Evolutionary conservation across 2,329 filamentous ascomycete species (phyloP), one percentile per base, ranked within the genome.

Genomic region (Cladophialophora carrionii): DNA sequence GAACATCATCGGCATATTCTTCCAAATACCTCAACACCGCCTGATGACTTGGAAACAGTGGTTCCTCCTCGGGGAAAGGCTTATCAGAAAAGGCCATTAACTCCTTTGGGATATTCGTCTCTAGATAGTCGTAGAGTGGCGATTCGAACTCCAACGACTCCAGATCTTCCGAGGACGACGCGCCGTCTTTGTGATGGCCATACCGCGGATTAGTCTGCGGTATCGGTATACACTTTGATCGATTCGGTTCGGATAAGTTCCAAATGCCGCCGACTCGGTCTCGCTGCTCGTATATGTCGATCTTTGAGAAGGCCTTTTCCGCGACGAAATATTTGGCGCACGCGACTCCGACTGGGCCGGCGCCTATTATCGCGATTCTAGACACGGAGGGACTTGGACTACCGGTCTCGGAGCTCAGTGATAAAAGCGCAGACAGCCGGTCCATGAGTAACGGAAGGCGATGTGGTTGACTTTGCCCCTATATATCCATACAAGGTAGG

Each of bases 271-370:
- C 94, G 6, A 90, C 85, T 55, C 86, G 83, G 52, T 83, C 80
- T 70, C 92, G 88, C 77, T 96, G 91, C 77, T 98, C 95, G 73
- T 90, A 96, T 46, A 97, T 77, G 65, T 88, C 85, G 65, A 98
- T 88, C 32, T 81, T 84, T 12, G 87, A 79, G 73, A 95, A 95
- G 1, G 75, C 81, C 73, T 82, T 89, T 72, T 90, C 92, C 0
- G 89, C 91, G 10, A 85, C 75, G 20, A 97, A 82, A 73, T 93
- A 93, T 70, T 92, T 95, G 60, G 91, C 91, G 26, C 89, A 87
- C 29, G 89, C 86, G 3, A 96, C 81, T 4, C 94, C 69, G 8
- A 69, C 62, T 0, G 70, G 70, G 2, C 70, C 70, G 20, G 59
- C 70, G 29, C 71, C 70, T 32, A 72, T 66, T 12, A 72, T 64